Evolutionary conservation across 805 yeast genomes (phyloP).

Genomic region (Lipomyces anomalus): DNA sequence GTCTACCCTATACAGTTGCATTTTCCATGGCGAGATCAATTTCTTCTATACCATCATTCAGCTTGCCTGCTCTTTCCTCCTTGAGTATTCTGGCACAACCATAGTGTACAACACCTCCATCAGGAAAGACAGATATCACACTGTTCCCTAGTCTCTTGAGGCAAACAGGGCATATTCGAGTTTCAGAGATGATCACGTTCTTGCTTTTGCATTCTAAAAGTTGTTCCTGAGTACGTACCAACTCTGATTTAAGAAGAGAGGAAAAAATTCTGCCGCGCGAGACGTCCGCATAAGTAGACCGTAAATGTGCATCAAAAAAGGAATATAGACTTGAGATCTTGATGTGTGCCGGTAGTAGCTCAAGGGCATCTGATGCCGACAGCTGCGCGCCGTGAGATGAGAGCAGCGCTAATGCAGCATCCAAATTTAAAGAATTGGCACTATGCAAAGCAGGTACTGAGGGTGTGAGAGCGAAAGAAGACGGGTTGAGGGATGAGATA

Average conservation of each 20-base stretch:
- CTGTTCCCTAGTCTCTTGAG: conserved; percentile 49
- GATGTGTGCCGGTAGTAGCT: conserved; percentile 47
- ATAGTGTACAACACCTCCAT: conserved; percentile 48
- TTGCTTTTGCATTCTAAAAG: conserved; percentile 38
- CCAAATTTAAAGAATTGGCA: conserved; percentile 34
- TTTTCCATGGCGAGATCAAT: no score
- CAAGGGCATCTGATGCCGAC: conserved; percentile 42
- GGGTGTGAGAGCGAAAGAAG: no score
- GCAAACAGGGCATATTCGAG: conserved; percentile 55
- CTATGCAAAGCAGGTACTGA: no score
- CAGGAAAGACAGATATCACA: conserved; percentile 47
- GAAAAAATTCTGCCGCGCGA: conserved; percentile 41
- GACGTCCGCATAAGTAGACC: conserved; percentile 38
- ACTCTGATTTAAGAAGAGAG: conserved; percentile 50
- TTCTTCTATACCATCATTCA: not conserved
- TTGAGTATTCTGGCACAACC: conserved; percentile 40
- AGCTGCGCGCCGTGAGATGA: conserved; percentile 44
- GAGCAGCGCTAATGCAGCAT: conserved; percentile 40
- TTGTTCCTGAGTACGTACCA: conserved; percentile 43
- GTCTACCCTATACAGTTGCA: no score
- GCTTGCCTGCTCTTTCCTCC: conserved; percentile 1
- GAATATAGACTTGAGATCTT: conserved; percentile 40
- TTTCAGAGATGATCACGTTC: conserved; percentile 39
- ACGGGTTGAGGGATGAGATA: no score
- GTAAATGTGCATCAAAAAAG: conserved; percentile 44